Conservation (phyloP, 108 stramenopile species). For the Fistulifera solaris region DNA sequence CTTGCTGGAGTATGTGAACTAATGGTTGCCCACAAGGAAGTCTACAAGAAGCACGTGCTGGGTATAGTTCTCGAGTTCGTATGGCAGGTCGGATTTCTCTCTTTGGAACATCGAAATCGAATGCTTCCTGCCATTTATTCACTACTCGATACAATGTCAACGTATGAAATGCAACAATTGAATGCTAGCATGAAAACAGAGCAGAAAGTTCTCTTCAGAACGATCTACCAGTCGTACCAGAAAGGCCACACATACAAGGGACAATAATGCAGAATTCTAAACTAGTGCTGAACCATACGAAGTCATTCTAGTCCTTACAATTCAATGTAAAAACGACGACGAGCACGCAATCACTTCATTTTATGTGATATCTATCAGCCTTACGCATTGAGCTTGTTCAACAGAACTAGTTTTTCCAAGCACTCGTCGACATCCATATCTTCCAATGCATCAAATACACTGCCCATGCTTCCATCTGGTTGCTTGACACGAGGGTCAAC, state of each 20-base stretch:
- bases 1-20: slow-evolving; percentile 54
- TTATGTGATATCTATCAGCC: not conserved
- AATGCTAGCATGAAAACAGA: slow-evolving; percentile 59
- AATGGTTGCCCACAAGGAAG: slow-evolving; percentile 66
- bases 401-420: slow-evolving; percentile 46
- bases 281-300: too few relatives aligned
- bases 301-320: not conserved
- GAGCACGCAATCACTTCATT: too few relatives aligned
- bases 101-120: slow-evolving; percentile 29
- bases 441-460: slow-evolving; percentile 78
- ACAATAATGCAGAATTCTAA: slow-evolving; percentile 21
- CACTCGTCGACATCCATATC: slow-evolving; percentile 83
- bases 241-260: slow-evolving; percentile 71
- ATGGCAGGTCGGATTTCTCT: slow-evolving; percentile 30
- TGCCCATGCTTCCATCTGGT: slow-evolving; percentile 50
- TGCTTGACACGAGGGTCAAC: slow-evolving; percentile 71
- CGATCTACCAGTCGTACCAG: slow-evolving; percentile 53
- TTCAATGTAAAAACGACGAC: not conserved
- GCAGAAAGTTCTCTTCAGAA: slow-evolving; percentile 47
- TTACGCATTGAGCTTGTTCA: slow-evolving; percentile 30
- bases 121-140: slow-evolving; percentile 51
- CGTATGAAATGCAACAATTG: slow-evolving; percentile 58
- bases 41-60: slow-evolving; percentile 79
- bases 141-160: slow-evolving; percentile 60
- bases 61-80: slow-evolving; percentile 59